phyloP scores from a whole-genome alignment of 73 alveolate species.

The Uronychia binucleata region DNA sequence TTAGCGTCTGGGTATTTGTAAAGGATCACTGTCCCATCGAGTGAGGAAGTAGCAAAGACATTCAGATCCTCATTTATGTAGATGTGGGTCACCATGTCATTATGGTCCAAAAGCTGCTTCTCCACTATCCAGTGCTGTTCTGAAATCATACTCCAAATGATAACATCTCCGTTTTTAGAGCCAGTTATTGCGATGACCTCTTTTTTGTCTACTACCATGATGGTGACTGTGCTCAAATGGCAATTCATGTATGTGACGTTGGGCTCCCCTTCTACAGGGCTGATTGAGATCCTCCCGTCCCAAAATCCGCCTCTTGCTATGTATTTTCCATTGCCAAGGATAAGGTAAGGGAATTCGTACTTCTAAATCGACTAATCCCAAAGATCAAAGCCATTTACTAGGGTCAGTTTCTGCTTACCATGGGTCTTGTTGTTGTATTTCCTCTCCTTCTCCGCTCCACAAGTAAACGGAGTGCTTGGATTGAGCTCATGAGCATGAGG shows the following conservation, averaged over 20 bases:
- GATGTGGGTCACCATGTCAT: slow-evolving; percentile 38
- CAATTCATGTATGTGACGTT: slow-evolving; percentile 23
- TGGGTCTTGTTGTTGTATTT: slow-evolving; percentile 58
- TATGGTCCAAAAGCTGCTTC: slow-evolving; percentile 47
- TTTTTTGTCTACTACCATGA: slow-evolving; percentile 19
- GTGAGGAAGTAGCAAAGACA: slow-evolving; percentile 5
- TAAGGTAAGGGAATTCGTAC: slow-evolving; percentile 60
- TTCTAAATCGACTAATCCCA: slow-evolving; percentile 65
- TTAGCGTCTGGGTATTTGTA: slow-evolving; percentile 3
- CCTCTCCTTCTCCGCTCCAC: slow-evolving; percentile 67
- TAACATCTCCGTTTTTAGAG: slow-evolving; percentile 52
- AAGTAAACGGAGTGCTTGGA: slow-evolving; percentile 57
- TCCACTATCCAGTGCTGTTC: slow-evolving; percentile 23
- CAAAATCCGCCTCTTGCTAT: slow-evolving; percentile 85
- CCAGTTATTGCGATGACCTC: slow-evolving; percentile 43
- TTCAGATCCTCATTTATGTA: slow-evolving; percentile 39
- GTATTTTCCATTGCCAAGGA: slow-evolving; percentile 59
- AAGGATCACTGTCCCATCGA: slow-evolving; percentile 15
- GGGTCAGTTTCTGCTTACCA: slow-evolving; percentile 32
- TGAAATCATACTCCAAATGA: slow-evolving; percentile 42
- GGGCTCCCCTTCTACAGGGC: slow-evolving; percentile 50
- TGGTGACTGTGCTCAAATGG: slow-evolving; percentile 57
- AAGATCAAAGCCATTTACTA: slow-evolving; percentile 62
- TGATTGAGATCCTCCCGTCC: slow-evolving; percentile 70
- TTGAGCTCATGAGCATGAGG: slow-evolving; percentile 50